Conservation (phyloP, 106 monocot species). For the Vanilla planifolia region DNA sequence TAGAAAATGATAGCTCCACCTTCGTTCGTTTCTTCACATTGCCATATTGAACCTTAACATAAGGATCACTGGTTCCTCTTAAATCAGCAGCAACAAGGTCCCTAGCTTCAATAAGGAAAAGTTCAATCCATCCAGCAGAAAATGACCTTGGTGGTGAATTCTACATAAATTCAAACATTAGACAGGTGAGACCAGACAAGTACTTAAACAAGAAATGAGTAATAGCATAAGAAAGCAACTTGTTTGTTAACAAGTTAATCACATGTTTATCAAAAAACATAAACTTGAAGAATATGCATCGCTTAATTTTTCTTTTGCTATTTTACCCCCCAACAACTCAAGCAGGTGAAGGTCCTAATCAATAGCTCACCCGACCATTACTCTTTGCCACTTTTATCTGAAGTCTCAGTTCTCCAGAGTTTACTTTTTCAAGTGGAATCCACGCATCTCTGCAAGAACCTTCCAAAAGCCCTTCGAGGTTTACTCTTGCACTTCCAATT, state of each 20-base stretch:
- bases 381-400: constrained; percentile 58
- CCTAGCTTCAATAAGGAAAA: constrained; percentile 85
- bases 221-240: background rate
- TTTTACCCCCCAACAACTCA: background rate
- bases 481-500: constrained; percentile 73
- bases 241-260: background rate
- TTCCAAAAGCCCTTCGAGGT: constrained; percentile 69
- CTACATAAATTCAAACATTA: constrained; percentile 17
- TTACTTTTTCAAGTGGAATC: constrained; percentile 88
- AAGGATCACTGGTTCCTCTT: constrained; percentile 91
- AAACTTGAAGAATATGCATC: background rate
- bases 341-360: constrained; percentile 9
- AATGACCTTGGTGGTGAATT: constrained; percentile 23
- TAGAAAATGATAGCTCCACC: constrained; percentile 25
- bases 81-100: constrained; percentile 92
- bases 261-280: background rate
- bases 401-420: constrained; percentile 76
- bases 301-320: background rate
- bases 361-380: constrained; percentile 32
- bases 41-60: constrained; percentile 91
- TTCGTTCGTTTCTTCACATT: constrained; percentile 84
- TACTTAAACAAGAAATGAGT: no score
- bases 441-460: constrained; percentile 61
- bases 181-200: background rate
- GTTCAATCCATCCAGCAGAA: constrained; percentile 39